Base-by-base conservation (phyloP, 331 rosid species). In the Telfairia occidentalis region DNA sequence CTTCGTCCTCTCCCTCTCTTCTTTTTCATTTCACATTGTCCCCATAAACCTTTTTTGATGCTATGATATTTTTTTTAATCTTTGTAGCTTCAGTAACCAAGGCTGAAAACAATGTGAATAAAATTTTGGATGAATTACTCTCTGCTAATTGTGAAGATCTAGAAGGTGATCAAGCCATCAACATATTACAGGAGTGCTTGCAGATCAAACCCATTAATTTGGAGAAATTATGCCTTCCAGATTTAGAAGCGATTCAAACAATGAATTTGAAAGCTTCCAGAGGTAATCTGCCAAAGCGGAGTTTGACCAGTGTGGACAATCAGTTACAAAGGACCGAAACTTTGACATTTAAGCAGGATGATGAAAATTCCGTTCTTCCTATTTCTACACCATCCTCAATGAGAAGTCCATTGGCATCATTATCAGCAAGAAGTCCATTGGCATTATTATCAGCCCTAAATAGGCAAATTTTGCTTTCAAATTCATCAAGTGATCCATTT, bases 341-440 rank as follows among this genome's bases (percentile, higher is more conserved):
- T 45, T 30, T 38, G 37, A 81, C 77, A 58, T 75, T 45, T 13
- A 78, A 45, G 73, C 78, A 23, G 76, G 74, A 80, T 30, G 73
- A 64, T 61, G 88, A 80, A 80, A 80, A 55, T 52, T 45, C 80
- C 59, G 23, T 64, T 67, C 79, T 54, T 78, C 84, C 79, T 38
- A 71, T 78, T 71, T 81, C 84, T 79, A 85, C 92, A 53, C 96
- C 93, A 75, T 82, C 88, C 45, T 90, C 93, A 60, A 88, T 90
- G 74, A 94, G 81, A 83, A 88, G 86, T 83, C 96, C 92, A 54
- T 86, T 86, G 86, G 86, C 92, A 67, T 53, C 79, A 7, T 61
- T 83, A 43, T 58, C 82, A 55, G 71, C 78, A n/a, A n/a, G n/a
- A n/a, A n/a, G n/a, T n/a, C n/a, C n/a, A n/a, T n/a, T n/a, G 84